phyloP scores from a whole-genome alignment of 2,329 filamentous ascomycete species.

The Aphanoascus verrucosus region DNA sequence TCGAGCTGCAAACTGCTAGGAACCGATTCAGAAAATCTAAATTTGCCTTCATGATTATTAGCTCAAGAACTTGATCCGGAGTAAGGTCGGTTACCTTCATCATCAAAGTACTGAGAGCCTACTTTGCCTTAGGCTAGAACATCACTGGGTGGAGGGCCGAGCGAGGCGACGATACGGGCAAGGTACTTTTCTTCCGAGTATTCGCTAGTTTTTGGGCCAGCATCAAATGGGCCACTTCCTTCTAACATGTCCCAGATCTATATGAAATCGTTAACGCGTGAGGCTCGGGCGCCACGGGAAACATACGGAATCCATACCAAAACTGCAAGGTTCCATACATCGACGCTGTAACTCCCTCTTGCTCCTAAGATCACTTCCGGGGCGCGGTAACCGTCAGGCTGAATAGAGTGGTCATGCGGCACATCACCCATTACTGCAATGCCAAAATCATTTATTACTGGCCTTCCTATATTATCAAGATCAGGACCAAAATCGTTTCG shows the following conservation, averaged over 20 bases:
- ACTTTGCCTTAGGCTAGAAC: conserved; percentile 22
- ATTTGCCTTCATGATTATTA: conserved; percentile 1
- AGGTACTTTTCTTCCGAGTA: conserved; percentile 20
- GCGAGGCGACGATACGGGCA: conserved; percentile 26
- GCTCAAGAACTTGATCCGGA: background rate
- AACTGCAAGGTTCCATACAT: conserved; percentile 36
- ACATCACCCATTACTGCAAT: conserved; percentile 22
- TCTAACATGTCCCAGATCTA: conserved; percentile 21
- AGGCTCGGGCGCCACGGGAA: background rate
- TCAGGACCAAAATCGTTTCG: conserved; percentile 21
- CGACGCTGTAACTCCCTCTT: conserved; percentile 30
- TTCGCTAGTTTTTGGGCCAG: background rate
- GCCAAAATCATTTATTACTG: conserved; percentile 24
- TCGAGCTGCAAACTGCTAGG: background rate
- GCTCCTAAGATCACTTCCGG: conserved; percentile 33
- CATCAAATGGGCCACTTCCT: conserved; percentile 16
- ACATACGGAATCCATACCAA: conserved; percentile 20
- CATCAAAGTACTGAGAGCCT: conserved; percentile 18
- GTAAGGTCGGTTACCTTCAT: conserved; percentile 4
- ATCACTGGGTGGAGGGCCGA: conserved; percentile 26
- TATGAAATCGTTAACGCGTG: background rate
- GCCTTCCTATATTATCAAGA: conserved; percentile 20
- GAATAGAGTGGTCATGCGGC: conserved; percentile 28
- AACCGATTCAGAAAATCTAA: background rate
- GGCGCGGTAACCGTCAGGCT: conserved; percentile 35